Evolutionary conservation across 805 yeast species (phyloP).

Genomic region (Schwanniomyces pseudopolymorphus): DNA sequence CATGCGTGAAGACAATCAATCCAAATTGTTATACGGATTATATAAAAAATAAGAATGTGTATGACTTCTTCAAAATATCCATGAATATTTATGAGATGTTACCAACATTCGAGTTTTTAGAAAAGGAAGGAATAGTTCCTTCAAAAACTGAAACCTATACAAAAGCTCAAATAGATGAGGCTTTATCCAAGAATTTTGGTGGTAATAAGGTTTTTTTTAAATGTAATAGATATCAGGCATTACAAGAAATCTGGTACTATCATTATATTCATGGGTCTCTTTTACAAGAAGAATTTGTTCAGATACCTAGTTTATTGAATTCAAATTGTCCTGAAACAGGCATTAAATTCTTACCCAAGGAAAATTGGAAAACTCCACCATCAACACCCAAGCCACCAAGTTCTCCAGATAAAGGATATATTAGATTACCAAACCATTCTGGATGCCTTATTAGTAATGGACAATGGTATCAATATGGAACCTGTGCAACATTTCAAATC

Average conservation of each 20-base stretch:
- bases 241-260: conserved; percentile 81
- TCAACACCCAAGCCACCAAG: conserved; percentile 22
- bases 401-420: conserved; percentile 25
- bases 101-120: conserved; percentile 37
- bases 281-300: conserved; percentile 56
- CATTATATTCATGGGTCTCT: conserved; percentile 76
- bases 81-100: conserved; percentile 31
- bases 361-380: conserved; percentile 18
- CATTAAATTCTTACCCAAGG: conserved; percentile 71
- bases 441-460: conserved; percentile 90
- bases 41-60: conserved; percentile 21
- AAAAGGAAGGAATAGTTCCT: conserved; percentile 36
- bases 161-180: conserved; percentile 27
- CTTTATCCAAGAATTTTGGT: conserved; percentile 29
- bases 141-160: conserved; percentile 32
- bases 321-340: conserved; percentile 70
- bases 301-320: conserved; percentile 56
- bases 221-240: conserved; percentile 33
- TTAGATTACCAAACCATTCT: conserved; percentile 48
- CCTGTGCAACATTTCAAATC: conserved; percentile 77
- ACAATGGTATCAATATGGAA: conserved; percentile 75
- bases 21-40: conserved; percentile 35
- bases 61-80: conserved; percentile 30
- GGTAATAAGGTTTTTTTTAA: conserved; percentile 36
- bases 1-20: conserved; percentile 38